Percentiles rank a stretch among this genome's conserved stretches.
Conservation (phyloP, 1,139 yeast species). For the Pneumocystis murina region DNA sequence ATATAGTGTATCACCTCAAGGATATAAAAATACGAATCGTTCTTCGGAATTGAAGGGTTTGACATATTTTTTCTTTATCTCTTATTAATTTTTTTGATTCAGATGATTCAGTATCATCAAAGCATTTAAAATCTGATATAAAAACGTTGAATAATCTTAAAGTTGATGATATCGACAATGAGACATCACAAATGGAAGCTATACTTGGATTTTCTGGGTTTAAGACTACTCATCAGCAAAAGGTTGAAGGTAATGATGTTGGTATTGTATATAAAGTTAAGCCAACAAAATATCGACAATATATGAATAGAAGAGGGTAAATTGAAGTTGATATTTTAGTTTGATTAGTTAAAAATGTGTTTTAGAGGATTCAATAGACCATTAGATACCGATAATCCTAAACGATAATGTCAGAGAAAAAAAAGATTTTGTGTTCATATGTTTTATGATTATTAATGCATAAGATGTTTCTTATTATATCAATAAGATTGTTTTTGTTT, state of each 20-base stretch:
- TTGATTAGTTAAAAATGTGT: background rate
- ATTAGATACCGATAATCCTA: background rate
- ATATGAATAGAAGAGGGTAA: slow-evolving; percentile 30
- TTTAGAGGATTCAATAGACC: background rate
- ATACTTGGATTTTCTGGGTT: slow-evolving; percentile 58
- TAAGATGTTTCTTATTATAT: background rate
- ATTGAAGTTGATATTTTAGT: slow-evolving; percentile 12
- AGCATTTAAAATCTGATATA: background rate
- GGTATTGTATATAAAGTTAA: slow-evolving; percentile 34
- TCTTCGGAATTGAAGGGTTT: background rate
- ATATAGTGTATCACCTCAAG: background rate
- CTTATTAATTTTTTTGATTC: background rate
- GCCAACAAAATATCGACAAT: slow-evolving; percentile 42
- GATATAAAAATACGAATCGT: background rate
- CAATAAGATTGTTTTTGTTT: background rate
- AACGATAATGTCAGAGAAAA: background rate
- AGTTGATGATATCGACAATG: background rate
- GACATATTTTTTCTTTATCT: background rate
- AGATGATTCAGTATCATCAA: background rate
- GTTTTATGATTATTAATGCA: background rate
- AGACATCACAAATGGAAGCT: slow-evolving; percentile 18
- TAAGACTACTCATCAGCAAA: slow-evolving; percentile 46
- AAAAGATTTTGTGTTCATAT: background rate
- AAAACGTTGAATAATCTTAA: background rate
- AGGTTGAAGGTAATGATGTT: slow-evolving; percentile 35